Evolutionary conservation across 2,329 filamentous ascomycete species (phyloP).

Genomic region (Scedosporium dehoogii): DNA sequence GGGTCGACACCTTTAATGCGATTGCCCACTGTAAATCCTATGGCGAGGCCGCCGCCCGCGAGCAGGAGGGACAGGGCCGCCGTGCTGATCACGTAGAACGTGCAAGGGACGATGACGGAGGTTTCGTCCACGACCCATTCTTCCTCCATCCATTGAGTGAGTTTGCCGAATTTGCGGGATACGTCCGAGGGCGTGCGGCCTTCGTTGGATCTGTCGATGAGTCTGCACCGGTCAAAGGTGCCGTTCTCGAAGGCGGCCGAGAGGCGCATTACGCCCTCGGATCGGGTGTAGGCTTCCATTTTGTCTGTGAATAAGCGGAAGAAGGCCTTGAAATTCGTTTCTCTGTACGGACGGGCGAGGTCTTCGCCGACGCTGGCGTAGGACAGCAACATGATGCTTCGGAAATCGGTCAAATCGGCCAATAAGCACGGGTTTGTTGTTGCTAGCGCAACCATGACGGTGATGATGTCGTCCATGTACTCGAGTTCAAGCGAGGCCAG

Average conservation of each 20-base stretch:
- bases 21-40: slow-evolving; percentile 16
- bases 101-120: neutral
- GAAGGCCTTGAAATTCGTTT: slow-evolving; percentile 6
- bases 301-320: slow-evolving; percentile 5
- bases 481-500: neutral
- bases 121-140: neutral
- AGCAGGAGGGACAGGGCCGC: slow-evolving; percentile 8
- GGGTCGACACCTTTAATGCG: slow-evolving; percentile 20
- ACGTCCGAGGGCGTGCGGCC: neutral
- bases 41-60: slow-evolving; percentile 15
- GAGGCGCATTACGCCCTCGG: neutral
- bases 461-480: slow-evolving; percentile 11
- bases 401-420: slow-evolving; percentile 7
- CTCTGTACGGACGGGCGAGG: neutral
- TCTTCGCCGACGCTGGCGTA: neutral
- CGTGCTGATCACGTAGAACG: neutral
- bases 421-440: slow-evolving; percentile 10
- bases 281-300: neutral
- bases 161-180: neutral
- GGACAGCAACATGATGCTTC: slow-evolving; percentile 8
- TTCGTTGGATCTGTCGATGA: neutral
- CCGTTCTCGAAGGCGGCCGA: neutral
- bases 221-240: neutral
- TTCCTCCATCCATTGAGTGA: neutral
- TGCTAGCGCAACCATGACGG: slow-evolving; percentile 11